phyloP scores from a whole-genome alignment of 2,329 filamentous ascomycete species.

The Epicoccum sorghinum region DNA sequence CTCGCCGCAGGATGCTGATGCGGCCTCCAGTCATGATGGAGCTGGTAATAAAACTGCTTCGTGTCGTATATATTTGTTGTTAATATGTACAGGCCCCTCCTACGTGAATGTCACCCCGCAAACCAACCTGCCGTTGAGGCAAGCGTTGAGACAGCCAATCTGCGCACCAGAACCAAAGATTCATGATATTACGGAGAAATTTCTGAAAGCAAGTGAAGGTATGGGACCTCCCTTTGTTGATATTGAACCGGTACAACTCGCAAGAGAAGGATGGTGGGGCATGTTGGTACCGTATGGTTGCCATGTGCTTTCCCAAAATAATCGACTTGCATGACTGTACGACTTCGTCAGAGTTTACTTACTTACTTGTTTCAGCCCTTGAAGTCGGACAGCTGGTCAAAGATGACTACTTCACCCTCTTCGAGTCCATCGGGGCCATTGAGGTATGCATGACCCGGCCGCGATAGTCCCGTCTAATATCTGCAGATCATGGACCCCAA shows the following conservation, averaged over 20 bases:
- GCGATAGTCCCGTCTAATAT: slow-evolving; percentile 3
- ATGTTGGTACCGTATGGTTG: slow-evolving; percentile 13
- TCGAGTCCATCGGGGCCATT: slow-evolving; percentile 88
- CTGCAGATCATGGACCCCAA: slow-evolving; percentile 95
- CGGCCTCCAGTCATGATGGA: slow-evolving; percentile 19
- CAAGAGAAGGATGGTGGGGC: slow-evolving; percentile 25
- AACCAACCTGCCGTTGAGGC: slow-evolving; percentile 39
- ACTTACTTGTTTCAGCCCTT: slow-evolving; percentile 62
- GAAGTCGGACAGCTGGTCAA: slow-evolving; percentile 84
- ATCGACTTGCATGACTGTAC: not conserved
- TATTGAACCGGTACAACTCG: not conserved
- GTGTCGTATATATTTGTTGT: not conserved
- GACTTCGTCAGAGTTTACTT: not conserved
- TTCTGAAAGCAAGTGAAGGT: slow-evolving; percentile 60
- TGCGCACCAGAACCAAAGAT: slow-evolving; percentile 44
- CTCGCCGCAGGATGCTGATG: slow-evolving; percentile 19
- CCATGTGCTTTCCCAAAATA: not conserved
- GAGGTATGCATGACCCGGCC: slow-evolving; percentile 56
- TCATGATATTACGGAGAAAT: slow-evolving; percentile 63
- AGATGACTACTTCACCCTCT: slow-evolving; percentile 91
- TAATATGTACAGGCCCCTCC: slow-evolving; percentile 18
- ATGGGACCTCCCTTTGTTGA: slow-evolving; percentile 18
- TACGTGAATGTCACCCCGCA: slow-evolving; percentile 21
- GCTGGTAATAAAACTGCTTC: slow-evolving; percentile 18
- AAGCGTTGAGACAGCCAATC: slow-evolving; percentile 29